Base-by-base conservation (phyloP, 140 eudicot species). In the Flaveria floridana region DNA sequence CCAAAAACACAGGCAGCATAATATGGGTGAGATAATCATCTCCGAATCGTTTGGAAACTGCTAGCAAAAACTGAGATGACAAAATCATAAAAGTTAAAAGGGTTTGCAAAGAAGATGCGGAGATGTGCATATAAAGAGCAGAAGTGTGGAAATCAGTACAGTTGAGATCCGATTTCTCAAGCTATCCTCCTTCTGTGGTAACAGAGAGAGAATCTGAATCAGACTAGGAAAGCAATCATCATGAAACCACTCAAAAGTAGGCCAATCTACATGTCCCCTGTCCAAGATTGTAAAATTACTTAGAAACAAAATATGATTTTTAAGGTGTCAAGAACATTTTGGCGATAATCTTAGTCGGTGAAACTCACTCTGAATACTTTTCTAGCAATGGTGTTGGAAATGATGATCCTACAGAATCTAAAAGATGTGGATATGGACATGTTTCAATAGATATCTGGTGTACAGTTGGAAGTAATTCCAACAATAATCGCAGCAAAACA, bases 211-310 rank as follows among this genome's bases (percentile, higher is more conserved):
- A 20, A 92, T 81, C 46, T 86, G 96, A 84, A 92, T 87, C 86
- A 92, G 75, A 80, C 67, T 72, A 19, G 96, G 92, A 86, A 92
- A 87, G 82, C 98, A 92, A 16, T 92, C 95, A 79, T 78, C 78
- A 61, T 88, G 98, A 82, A 92, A 79, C 98, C 96, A 92, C 78
- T 88, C 98, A 86, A 92, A 92, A 30, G 85, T 70, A 78, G 88
- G 88, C 98, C 98, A 92, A 51, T 92, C 95, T 71, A 78, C 87
- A 79, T 70, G 74, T 66, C 90, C 98, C 88, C 98, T 92, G 81
- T 53, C 11, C 39, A 84, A 81, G 67, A 26, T 50, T 56, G 69
- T 66, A 4, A 79, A 52, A 55, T 68, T 4, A 3, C 18, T 65
- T 44, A 18, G 77, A 57, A 77, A 50, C 41, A 41, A 65, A 19